Evolutionary conservation across 495 filamentous ascomycete species (phyloP), one percentile per base, ranked within the genome.

Genomic region (Daldinia childiae): DNA sequence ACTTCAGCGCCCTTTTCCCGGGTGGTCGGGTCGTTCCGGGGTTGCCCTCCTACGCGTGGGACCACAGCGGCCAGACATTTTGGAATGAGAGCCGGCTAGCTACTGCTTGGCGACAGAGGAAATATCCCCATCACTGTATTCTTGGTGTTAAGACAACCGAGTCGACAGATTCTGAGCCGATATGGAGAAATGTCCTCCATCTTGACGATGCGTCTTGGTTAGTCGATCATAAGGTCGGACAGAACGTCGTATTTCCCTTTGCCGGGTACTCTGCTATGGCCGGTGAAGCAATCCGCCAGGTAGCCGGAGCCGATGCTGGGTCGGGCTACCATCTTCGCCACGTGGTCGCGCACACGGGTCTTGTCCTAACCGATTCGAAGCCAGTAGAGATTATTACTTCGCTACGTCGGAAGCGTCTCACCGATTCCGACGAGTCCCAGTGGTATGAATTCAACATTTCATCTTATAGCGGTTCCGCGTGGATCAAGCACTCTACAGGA

Each of bases 381-480:
- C 30, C 73, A 0, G 65, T 72, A 12, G 83, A 87, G 67, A 58
- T 87, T 8, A 59, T 85, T 1, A 86, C 85, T 5, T 75, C 59
- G 1, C 52, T 87, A 2, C 74, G 78, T 3, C 80, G 69, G 0
- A 71, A 64, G 6, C 61, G 64, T 9, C 70, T 85, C 2, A 82
- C 78, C 0, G 78, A 82, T 41, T 58, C 69, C 9, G 30, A 63
- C 4, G 79, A 83, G 4, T 81, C 79, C 8, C 54, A 74, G 0
- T 86, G 79, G 80, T 84, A 75, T 30, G 77, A 83, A 0, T 87
- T 87, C 48, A 71, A 69, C 1, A 83, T 88, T 51, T 67, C 77
- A 15, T 81, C 83, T 0, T 75, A 74, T 39, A 76, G 67, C 7
- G 82, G 79, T 0, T 64, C 58, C 0, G 45, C 64, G 14, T 87